These are phyloP conservation scores for Lasiodiplodia citricola DNA, from an alignment of 2,329 filamentous ascomycete species.

Conservation along the genomic window DNA sequence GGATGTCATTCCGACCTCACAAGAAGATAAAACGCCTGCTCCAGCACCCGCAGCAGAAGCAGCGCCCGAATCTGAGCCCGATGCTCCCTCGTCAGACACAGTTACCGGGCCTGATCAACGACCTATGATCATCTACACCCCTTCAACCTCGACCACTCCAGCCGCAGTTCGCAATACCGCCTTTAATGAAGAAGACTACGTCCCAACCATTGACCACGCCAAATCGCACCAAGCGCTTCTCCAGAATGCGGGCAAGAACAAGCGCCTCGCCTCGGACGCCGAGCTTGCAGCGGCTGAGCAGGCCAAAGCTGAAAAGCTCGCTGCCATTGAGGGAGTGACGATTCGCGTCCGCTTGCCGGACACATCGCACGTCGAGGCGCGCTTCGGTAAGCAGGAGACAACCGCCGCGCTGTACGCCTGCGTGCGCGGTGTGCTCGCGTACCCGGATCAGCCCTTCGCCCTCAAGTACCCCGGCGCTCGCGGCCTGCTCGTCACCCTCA, in stretches of 20 bases:
- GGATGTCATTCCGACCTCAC: slow-evolving; percentile 16
- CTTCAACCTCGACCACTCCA: slow-evolving; percentile 75
- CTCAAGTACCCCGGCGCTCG: slow-evolving; percentile 68
- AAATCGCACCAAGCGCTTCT: slow-evolving; percentile 75
- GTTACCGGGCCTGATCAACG: slow-evolving; percentile 40
- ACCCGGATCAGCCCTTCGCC: slow-evolving; percentile 69
- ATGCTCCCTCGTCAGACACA: slow-evolving; percentile 30
- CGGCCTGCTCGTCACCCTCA: slow-evolving; percentile 44
- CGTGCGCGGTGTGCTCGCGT: slow-evolving; percentile 73
- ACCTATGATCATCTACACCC: slow-evolving; percentile 75
- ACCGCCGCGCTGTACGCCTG: slow-evolving; percentile 75
- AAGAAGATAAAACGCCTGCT: slow-evolving; percentile 35
- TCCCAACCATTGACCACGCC: slow-evolving; percentile 75
- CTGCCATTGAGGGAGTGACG: slow-evolving; percentile 67
- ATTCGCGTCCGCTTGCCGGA: slow-evolving; percentile 89
- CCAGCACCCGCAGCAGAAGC: slow-evolving; percentile 29
- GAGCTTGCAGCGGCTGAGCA: slow-evolving; percentile 75
- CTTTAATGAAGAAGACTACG: slow-evolving; percentile 76
- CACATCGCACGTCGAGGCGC: slow-evolving; percentile 75
- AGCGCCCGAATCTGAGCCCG: slow-evolving; percentile 29
- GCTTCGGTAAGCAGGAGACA: slow-evolving; percentile 71
- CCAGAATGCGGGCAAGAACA: slow-evolving; percentile 68
- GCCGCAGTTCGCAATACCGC: slow-evolving; percentile 69
- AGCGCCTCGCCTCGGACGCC: slow-evolving; percentile 78
- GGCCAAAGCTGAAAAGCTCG: slow-evolving; percentile 68